Evolutionary conservation across 805 yeast species (phyloP).

Genomic region (Tetrapisispora nanseiensis): DNA sequence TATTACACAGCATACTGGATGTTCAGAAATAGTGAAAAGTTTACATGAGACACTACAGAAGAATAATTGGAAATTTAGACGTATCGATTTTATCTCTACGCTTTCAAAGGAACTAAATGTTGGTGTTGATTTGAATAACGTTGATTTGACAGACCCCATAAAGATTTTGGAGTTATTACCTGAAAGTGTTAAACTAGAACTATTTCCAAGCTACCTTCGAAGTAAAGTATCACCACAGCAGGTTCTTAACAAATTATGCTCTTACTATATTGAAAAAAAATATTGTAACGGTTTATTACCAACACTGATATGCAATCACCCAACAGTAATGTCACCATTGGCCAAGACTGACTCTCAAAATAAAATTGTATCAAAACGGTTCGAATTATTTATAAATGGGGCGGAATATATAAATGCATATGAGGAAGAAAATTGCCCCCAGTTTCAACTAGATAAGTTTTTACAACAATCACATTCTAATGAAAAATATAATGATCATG

Average conservation of each 20-base stretch:
- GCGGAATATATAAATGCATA: slow-evolving; percentile 85
- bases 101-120: slow-evolving; percentile 15
- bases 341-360: slow-evolving; percentile 52
- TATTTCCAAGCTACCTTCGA: slow-evolving; percentile 3
- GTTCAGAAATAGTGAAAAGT: not conserved
- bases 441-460: slow-evolving; percentile 57
- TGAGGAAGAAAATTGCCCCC: slow-evolving; percentile 91
- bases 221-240: slow-evolving; percentile 39
- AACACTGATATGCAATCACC: slow-evolving; percentile 72
- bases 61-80: slow-evolving; percentile 21
- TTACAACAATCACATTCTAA: slow-evolving; percentile 43
- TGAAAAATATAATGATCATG: slow-evolving; percentile 43
- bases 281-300: slow-evolving; percentile 42
- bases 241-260: slow-evolving; percentile 55
- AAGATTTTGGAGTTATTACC: slow-evolving; percentile 10
- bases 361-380: slow-evolving; percentile 47
- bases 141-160: slow-evolving; percentile 29
- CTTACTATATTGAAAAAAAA: slow-evolving; percentile 53
- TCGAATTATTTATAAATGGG: slow-evolving; percentile 75
- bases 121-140: slow-evolving; percentile 11
- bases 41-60: slow-evolving; percentile 5
- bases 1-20: not conserved
- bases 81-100: slow-evolving; percentile 27
- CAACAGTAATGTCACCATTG: slow-evolving; percentile 75
- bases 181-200: not conserved